Percentiles rank a stretch among this genome's conserved stretches.
Evolutionary conservation across 1,284 basidiomycete genomes (phyloP).

Genomic region (Leccinum griseonigrum): DNA sequence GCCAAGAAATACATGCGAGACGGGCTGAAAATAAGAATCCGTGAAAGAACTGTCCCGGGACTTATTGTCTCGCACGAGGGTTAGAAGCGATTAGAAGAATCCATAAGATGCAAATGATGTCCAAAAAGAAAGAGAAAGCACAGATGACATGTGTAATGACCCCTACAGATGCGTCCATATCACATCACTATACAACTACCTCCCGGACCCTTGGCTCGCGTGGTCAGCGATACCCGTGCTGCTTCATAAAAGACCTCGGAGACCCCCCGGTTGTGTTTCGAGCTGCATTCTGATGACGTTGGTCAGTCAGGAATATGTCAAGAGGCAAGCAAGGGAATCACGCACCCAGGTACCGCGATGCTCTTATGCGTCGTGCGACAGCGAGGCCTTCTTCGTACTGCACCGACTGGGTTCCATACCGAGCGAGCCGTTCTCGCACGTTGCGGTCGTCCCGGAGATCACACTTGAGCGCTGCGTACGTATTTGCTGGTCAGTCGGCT

Average conservation of each 20-base stretch:
- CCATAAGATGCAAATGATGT: slow-evolving; percentile 18
- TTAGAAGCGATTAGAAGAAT: slow-evolving; percentile 22
- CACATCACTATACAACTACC: slow-evolving; percentile 57
- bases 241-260: slow-evolving; percentile 90
- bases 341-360: slow-evolving; percentile 87
- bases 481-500: slow-evolving; percentile 10
- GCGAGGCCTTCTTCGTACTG: slow-evolving; percentile 89
- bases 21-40: background rate
- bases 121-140: slow-evolving; percentile 3
- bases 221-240: slow-evolving; percentile 78
- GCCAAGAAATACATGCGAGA: slow-evolving; percentile 21
- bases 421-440: slow-evolving; percentile 65
- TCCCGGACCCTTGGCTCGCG: slow-evolving; percentile 64
- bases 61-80: background rate
- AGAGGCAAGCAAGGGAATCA: background rate
- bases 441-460: slow-evolving; percentile 82
- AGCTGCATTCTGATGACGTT: slow-evolving; percentile 77
- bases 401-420: slow-evolving; percentile 67
- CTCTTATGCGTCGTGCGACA: slow-evolving; percentile 87
- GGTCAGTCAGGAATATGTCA: slow-evolving; percentile 1
- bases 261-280: slow-evolving; percentile 93
- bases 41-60: background rate
- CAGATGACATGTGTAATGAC: background rate
- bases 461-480: slow-evolving; percentile 80
- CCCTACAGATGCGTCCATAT: slow-evolving; percentile 17